phyloP scores from a whole-genome alignment of 345 rosid genomes.

The Corchorus capsularis region DNA sequence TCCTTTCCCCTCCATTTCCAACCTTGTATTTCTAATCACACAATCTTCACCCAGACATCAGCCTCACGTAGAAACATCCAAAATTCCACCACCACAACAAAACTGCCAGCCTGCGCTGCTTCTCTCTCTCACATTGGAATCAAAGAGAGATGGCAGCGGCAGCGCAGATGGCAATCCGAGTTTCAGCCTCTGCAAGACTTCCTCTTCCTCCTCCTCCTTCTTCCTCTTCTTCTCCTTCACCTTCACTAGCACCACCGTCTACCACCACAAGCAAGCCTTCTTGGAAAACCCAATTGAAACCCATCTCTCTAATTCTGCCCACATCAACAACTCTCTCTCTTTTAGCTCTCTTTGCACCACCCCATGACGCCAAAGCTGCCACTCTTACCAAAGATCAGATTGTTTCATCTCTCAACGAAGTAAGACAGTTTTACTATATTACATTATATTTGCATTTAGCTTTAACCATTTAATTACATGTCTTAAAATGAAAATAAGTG shows the following conservation, averaged over 20 bases:
- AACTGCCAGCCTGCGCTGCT: no score
- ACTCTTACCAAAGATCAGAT: slow-evolving; percentile 80
- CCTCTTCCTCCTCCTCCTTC: slow-evolving; percentile 4
- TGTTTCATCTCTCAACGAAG: slow-evolving; percentile 78
- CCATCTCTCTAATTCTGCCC: slow-evolving; percentile 2
- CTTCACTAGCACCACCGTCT: neutral
- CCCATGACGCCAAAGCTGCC: slow-evolving; percentile 66
- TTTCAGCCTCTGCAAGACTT: slow-evolving; percentile 21
- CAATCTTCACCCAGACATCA: slow-evolving; percentile 9
- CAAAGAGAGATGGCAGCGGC: neutral
- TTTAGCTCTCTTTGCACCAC: slow-evolving; percentile 28
- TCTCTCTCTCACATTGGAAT: neutral
- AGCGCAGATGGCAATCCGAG: slow-evolving; percentile 20
- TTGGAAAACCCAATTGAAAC: neutral
- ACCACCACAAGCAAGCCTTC: neutral
- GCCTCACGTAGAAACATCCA: neutral
- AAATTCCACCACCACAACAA: neutral
- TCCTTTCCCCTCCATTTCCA: neutral
- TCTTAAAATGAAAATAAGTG: no score
- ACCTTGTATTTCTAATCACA: slow-evolving; percentile 22
- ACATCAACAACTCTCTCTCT: slow-evolving; percentile 20
- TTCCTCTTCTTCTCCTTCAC: neutral
- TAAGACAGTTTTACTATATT: slow-evolving; percentile 22
- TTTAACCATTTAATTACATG: neutral
- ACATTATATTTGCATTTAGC: neutral